Evolutionary conservation across 805 yeast genomes (phyloP).

Genomic region (Pichia occidentalis): DNA sequence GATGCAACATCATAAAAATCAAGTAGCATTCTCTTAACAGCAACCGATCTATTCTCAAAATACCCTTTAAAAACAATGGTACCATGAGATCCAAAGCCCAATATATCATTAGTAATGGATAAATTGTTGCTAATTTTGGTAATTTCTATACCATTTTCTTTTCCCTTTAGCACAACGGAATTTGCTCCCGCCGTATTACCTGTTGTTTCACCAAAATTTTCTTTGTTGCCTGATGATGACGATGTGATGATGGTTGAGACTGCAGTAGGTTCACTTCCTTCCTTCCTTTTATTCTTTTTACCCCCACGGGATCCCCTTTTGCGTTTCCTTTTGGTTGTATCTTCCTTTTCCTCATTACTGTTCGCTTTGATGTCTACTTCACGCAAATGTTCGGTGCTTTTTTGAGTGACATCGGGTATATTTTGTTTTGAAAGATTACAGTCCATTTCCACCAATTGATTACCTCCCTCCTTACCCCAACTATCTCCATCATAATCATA

Average conservation of each 20-base stretch:
- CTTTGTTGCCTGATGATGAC: constrained; percentile 5
- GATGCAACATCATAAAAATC: constrained; percentile 93
- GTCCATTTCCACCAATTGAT: constrained; percentile 1
- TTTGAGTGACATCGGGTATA: neutral
- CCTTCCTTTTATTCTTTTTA: constrained; percentile 43
- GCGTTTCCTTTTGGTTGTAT: constrained; percentile 41
- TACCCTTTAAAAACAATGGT: constrained; percentile 88
- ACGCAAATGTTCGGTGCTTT: no score
- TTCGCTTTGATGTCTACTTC: constrained; percentile 12
- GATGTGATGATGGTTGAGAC: constrained; percentile 9
- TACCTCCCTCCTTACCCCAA: constrained; percentile 5
- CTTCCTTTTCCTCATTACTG: constrained; percentile 9
- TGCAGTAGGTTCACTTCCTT: constrained; percentile 3
- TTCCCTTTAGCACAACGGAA: neutral
- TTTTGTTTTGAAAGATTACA: neutral
- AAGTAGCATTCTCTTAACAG: constrained; percentile 87
- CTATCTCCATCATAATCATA: constrained; percentile 11
- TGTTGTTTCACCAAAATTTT: no score
- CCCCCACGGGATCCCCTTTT: constrained; percentile 89
- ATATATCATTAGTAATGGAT: constrained; percentile 60
- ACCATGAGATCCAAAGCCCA: constrained; percentile 96
- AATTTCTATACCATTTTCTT: constrained; percentile 3
- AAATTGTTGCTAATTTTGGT: constrained; percentile 35
- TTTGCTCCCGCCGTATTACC: no score
- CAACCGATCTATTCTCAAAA: constrained; percentile 90